Conservation (phyloP, 2,329 filamentous ascomycete genomes). For the Chaetomiaceae sp. region DNA sequence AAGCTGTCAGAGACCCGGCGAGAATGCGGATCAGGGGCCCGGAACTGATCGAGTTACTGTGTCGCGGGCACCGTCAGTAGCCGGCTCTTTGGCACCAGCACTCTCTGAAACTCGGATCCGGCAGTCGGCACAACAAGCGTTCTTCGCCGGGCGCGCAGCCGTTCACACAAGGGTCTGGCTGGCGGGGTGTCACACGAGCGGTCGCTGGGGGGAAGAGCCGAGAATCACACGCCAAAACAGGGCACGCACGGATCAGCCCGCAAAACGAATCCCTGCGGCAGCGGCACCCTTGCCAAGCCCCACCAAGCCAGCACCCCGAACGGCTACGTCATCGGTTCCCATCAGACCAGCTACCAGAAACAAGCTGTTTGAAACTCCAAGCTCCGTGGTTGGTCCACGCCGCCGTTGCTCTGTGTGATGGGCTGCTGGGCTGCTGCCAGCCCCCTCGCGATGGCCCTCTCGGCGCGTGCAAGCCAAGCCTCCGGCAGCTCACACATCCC, state of each 20-base stretch:
- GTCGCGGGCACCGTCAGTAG: too few relatives aligned
- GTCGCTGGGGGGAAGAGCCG: not conserved
- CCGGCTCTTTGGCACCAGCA: not conserved
- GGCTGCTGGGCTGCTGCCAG: not conserved
- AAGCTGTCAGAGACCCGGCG: too few relatives aligned
- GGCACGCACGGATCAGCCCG: constrained; percentile 6
- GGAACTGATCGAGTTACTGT: too few relatives aligned
- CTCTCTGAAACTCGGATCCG: too few relatives aligned
- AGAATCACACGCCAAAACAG: constrained; percentile 5
- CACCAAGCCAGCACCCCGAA: not conserved
- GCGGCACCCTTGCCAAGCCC: constrained; percentile 4
- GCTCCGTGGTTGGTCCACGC: constrained; percentile 5
- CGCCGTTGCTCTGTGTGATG: not conserved
- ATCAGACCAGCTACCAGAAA: not conserved
- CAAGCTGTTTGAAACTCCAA: not conserved
- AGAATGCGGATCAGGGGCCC: too few relatives aligned
- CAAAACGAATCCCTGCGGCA: not conserved
- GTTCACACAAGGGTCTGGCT: too few relatives aligned
- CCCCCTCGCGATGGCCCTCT: not conserved
- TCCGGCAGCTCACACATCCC: constrained; percentile 1
- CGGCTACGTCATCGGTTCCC: constrained; percentile 8
- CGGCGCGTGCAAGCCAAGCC: not conserved
- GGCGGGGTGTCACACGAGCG: not conserved
- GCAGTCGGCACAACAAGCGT: too few relatives aligned
- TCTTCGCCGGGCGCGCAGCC: too few relatives aligned